phyloP scores from a whole-genome alignment of 2,329 filamentous ascomycete species.

The Aspergillus hiratsukae region DNA sequence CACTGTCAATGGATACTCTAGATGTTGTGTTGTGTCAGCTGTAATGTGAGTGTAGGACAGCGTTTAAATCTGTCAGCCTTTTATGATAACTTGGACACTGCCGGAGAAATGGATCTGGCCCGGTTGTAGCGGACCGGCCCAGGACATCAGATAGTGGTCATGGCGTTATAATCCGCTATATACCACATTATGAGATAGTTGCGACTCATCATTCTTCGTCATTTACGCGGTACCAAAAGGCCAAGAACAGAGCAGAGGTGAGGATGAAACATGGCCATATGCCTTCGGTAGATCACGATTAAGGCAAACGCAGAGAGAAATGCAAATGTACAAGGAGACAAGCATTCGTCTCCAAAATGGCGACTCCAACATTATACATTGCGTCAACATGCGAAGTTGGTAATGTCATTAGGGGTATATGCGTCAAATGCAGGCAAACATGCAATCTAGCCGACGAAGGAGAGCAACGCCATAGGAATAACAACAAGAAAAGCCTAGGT shows the following conservation, averaged over 20 bases:
- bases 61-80: neutral
- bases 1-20: neutral
- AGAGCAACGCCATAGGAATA: conserved; percentile 2
- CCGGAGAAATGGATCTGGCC: neutral
- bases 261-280: neutral
- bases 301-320: neutral
- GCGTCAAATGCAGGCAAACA: conserved; percentile 3
- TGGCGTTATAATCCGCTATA: neutral
- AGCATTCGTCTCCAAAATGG: neutral
- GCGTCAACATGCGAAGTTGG: neutral
- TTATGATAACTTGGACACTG: neutral
- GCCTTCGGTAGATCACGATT: neutral
- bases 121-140: no score
- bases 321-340: neutral
- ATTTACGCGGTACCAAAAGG: neutral
- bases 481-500: conserved; percentile 2
- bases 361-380: neutral
- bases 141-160: neutral
- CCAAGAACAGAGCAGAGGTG: neutral
- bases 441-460: neutral
- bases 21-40: neutral
- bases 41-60: neutral
- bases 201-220: neutral
- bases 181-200: neutral
- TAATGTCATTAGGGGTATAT: conserved; percentile 7